phyloP scores from a whole-genome alignment of 768 basidiomycete species.

The Suillus plorans region DNA sequence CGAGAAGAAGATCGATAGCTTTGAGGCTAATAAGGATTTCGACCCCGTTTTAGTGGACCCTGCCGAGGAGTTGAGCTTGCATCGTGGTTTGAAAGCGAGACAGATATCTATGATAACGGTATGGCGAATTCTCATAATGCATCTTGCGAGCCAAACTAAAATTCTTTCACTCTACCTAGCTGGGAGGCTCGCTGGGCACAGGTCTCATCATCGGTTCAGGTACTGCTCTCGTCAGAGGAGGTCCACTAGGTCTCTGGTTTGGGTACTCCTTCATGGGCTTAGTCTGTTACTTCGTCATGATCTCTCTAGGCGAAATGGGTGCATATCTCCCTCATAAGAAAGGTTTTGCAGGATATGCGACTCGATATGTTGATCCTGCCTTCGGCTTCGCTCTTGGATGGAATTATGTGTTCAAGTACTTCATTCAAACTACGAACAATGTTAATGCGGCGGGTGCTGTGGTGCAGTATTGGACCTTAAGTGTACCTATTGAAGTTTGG shows the following conservation, averaged over 20 bases:
- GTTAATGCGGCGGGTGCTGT: constrained; percentile 61
- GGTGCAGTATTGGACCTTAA: constrained; percentile 47
- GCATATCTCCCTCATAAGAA: constrained; percentile 57
- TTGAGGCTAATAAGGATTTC: not conserved
- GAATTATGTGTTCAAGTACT: constrained; percentile 61
- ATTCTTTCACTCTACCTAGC: constrained; percentile 19
- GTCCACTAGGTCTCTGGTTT: constrained; percentile 46
- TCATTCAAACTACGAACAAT: constrained; percentile 66
- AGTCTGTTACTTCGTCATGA: constrained; percentile 61
- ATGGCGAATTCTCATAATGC: constrained; percentile 9
- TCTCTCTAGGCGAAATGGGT: constrained; percentile 41
- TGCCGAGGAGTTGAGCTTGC: constrained; percentile 36
- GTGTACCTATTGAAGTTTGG: constrained; percentile 50
- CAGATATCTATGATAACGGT: constrained; percentile 60
- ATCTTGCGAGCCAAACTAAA: not conserved
- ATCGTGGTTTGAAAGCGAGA: constrained; percentile 49
- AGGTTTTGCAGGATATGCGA: constrained; percentile 56
- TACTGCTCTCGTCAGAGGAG: constrained; percentile 55
- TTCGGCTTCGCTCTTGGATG: constrained; percentile 52
- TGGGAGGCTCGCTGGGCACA: constrained; percentile 53
- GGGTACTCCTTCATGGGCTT: constrained; percentile 51
- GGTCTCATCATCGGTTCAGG: constrained; percentile 60
- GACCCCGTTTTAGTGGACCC: constrained; percentile 33
- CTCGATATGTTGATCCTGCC: constrained; percentile 66
- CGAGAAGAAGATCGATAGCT: not conserved